Evolutionary conservation across 257 asterid genomes (phyloP).

Genomic region (Scutellaria galericulata): DNA sequence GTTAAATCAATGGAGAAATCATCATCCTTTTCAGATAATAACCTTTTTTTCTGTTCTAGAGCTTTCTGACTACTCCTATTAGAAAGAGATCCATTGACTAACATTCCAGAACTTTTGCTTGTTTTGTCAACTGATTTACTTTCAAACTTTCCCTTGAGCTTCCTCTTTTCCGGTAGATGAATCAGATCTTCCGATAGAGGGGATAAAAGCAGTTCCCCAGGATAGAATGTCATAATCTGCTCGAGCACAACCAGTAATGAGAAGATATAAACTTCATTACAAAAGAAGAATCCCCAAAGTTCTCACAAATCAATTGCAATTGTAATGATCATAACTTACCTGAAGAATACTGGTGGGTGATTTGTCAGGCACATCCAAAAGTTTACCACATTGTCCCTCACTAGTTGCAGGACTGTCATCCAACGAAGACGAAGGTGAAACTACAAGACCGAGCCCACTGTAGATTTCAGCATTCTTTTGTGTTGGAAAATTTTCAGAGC

Average conservation of each 20-base stretch:
- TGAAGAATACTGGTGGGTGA: conserved; percentile 94
- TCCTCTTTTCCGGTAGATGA: conserved; percentile 51
- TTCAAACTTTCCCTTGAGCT: conserved; percentile 51
- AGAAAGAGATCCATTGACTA: conserved; percentile 57
- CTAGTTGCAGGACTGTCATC: conserved; percentile 72
- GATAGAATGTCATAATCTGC: conserved; percentile 87
- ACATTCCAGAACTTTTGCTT: conserved; percentile 43
- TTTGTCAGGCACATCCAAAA: conserved; percentile 54
- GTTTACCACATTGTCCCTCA: conserved; percentile 56
- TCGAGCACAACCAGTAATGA: conserved; percentile 33
- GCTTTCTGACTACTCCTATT: conserved; percentile 53
- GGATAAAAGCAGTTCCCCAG: conserved; percentile 64
- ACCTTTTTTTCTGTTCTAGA: conserved; percentile 47
- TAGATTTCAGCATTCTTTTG: conserved; percentile 86
- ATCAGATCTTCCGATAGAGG: conserved; percentile 77
- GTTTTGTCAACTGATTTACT: conserved; percentile 43
- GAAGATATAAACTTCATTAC: conserved; percentile 23
- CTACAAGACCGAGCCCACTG: conserved; percentile 93
- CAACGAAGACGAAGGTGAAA: conserved; percentile 86
- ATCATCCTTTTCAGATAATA: conserved; percentile 45
- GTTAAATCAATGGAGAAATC: conserved; percentile 38
- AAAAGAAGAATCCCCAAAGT: conserved; percentile 25
- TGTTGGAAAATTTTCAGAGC: conserved; percentile 66
- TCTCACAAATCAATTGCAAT: conserved; percentile 25
- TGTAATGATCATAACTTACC: conserved; percentile 56